Conservation (phyloP, 1,284 basidiomycete genomes). For the Ganoderma resinaceum region DNA sequence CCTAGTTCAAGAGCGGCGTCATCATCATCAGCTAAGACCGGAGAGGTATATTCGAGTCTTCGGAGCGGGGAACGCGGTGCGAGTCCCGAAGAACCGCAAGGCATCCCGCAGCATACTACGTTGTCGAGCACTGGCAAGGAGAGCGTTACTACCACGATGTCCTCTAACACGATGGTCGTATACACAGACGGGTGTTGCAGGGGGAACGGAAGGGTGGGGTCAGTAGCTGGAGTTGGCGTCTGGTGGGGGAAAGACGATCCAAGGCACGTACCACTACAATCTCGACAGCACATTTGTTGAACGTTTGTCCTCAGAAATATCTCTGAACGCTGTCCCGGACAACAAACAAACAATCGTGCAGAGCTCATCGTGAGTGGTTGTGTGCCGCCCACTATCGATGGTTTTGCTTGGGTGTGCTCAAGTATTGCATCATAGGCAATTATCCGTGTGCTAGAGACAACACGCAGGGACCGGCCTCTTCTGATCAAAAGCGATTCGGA, state of each 20-base stretch:
- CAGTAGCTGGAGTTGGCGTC: slow-evolving; percentile 76
- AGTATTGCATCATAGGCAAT: slow-evolving; percentile 62
- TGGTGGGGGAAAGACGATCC: slow-evolving; percentile 75
- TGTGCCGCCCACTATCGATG: background rate
- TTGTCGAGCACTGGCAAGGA: background rate
- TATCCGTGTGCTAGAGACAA: slow-evolving; percentile 71
- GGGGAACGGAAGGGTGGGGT: slow-evolving; percentile 68
- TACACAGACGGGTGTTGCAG: slow-evolving; percentile 85
- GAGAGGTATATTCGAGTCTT: background rate
- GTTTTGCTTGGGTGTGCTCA: background rate
- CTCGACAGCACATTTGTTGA: background rate
- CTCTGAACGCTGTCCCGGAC: slow-evolving; percentile 79
- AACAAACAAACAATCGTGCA: slow-evolving; percentile 89
- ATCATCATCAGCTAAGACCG: background rate
- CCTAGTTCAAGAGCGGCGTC: background rate
- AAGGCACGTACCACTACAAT: slow-evolving; percentile 48
- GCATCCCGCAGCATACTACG: background rate
- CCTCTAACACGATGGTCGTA: slow-evolving; percentile 53
- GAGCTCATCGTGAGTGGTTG: slow-evolving; percentile 73
- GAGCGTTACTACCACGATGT: slow-evolving; percentile 6
- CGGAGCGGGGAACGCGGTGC: background rate
- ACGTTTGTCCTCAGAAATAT: slow-evolving; percentile 63
- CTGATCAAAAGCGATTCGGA: slow-evolving; percentile 79
- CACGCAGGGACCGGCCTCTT: slow-evolving; percentile 60
- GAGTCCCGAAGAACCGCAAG: background rate